Evolutionary conservation across 2,329 filamentous ascomycete genomes (phyloP).

Genomic region (Cladophialophora immunda): DNA sequence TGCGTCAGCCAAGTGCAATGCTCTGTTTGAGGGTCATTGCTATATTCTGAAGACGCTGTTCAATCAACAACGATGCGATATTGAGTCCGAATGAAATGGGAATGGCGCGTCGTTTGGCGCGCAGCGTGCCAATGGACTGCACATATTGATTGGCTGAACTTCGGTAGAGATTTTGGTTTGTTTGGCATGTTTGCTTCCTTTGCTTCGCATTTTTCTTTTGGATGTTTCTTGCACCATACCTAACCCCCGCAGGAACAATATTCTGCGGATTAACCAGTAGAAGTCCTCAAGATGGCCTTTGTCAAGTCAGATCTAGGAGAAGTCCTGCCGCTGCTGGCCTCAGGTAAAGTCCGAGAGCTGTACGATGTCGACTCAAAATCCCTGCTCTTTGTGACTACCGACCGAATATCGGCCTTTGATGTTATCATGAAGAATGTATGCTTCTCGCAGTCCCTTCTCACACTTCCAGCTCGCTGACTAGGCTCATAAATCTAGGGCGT

Average conservation of each 20-base stretch:
- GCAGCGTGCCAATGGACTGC: background rate
- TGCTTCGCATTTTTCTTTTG: background rate
- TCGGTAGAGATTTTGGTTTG: background rate
- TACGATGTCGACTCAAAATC: conserved; percentile 75
- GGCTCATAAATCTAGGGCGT: conserved; percentile 66
- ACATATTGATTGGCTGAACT: background rate
- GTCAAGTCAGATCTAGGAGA: conserved; percentile 52
- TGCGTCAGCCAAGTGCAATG: background rate
- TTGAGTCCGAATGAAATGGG: background rate
- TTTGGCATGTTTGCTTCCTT: conserved; percentile 6
- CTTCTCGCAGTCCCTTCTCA: conserved; percentile 52
- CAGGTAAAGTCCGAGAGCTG: conserved; percentile 82
- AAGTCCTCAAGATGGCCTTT: conserved; percentile 34
- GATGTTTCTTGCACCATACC: background rate
- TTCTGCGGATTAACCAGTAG: background rate
- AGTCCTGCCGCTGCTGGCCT: conserved; percentile 61
- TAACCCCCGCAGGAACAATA: background rate
- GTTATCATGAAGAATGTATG: conserved; percentile 81
- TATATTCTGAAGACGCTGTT: background rate
- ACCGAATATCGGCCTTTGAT: conserved; percentile 96
- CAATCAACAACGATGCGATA: background rate
- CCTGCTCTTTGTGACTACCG: conserved; percentile 83
- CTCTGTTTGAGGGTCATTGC: background rate
- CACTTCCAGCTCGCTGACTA: conserved; percentile 25
- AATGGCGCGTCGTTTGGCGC: background rate